Conservation (phyloP, 768 basidiomycete genomes). For the Phanerodontia chrysosporium region DNA sequence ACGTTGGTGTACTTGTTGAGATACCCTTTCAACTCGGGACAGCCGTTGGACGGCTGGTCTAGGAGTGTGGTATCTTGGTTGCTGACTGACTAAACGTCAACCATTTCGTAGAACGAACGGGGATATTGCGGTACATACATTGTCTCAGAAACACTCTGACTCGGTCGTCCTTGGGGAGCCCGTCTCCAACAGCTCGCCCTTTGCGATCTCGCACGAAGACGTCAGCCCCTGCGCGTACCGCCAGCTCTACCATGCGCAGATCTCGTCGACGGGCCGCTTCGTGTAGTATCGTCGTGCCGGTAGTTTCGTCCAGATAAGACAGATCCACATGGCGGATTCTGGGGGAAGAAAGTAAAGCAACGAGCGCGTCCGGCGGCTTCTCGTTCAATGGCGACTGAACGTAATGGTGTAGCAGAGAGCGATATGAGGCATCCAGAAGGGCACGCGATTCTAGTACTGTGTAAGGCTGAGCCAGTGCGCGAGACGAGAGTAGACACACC, state of each 20-base stretch:
- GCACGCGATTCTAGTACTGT: constrained; percentile 64
- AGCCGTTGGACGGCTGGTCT: constrained; percentile 41
- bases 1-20: constrained; percentile 93
- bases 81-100: too few relatives aligned
- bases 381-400: constrained; percentile 51
- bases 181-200: constrained; percentile 66
- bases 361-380: constrained; percentile 35
- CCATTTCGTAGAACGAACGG: too few relatives aligned
- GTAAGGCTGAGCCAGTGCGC: neutral
- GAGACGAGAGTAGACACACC: constrained; percentile 38
- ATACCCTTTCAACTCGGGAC: constrained; percentile 69
- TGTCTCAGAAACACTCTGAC: constrained; percentile 81
- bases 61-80: constrained; percentile 78
- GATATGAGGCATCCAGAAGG: constrained; percentile 69
- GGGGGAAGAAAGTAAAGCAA: constrained; percentile 62
- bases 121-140: constrained; percentile 45
- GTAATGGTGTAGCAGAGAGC: constrained; percentile 69
- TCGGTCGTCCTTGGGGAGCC: constrained; percentile 72
- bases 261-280: constrained; percentile 84
- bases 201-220: constrained; percentile 79
- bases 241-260: constrained; percentile 77
- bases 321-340: constrained; percentile 72
- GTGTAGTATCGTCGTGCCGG: constrained; percentile 77
- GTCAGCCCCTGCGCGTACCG: constrained; percentile 81
- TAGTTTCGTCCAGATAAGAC: constrained; percentile 73